These are phyloP conservation scores for Pueraria montana DNA, from an alignment of 306 rosid species.

Conservation along the genomic window DNA sequence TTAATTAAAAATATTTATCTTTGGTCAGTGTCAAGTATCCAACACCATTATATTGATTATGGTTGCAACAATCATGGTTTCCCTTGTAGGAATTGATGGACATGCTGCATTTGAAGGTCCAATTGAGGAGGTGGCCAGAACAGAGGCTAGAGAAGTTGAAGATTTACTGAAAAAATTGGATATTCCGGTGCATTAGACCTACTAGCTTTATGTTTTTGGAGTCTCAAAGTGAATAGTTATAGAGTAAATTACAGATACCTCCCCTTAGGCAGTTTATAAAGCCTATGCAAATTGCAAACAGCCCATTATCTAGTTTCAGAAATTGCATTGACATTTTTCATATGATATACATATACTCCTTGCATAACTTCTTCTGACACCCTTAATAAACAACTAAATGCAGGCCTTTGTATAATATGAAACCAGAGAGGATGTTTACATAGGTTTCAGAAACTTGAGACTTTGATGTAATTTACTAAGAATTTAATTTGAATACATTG, in stretches of 20 bases:
- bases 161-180: conserved; percentile 74
- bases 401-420: background rate
- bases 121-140: conserved; percentile 79
- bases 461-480: conserved; percentile 2
- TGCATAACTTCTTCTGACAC: conserved; percentile 26
- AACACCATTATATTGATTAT: background rate
- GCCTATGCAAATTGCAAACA: conserved; percentile 18
- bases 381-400: background rate
- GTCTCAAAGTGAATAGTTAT: conserved; percentile 16
- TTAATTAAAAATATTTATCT: background rate
- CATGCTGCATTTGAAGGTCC: conserved; percentile 71
- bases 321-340: background rate
- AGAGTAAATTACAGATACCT: background rate
- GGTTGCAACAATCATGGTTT: conserved; percentile 20
- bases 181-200: conserved; percentile 60
- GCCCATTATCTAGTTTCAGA: background rate
- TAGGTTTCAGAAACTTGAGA: conserved; percentile 27
- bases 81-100: conserved; percentile 64
- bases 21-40: background rate
- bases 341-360: background rate
- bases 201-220: background rate
- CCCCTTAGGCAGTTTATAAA: background rate
- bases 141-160: conserved; percentile 78
- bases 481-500: background rate
- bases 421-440: background rate